Evolutionary conservation across 2,329 filamentous ascomycete species (phyloP).

Genomic region (Sclerotinia trifoliorum): DNA sequence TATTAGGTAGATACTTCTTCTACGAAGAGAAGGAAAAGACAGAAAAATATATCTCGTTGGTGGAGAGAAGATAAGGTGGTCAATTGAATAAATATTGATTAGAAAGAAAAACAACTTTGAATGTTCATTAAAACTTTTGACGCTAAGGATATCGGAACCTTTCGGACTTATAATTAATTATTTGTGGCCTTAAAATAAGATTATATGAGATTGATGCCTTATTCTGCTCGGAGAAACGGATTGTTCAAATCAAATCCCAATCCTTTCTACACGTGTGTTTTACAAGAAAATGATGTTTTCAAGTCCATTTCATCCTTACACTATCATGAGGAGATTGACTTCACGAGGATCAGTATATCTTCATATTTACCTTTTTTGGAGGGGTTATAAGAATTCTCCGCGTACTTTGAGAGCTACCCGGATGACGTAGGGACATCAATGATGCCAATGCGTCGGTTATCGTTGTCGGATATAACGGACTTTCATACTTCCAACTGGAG

Average conservation of each 20-base stretch:
- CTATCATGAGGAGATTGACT: background rate
- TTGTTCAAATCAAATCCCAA: background rate
- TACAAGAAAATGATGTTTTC: background rate
- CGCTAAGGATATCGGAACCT: slow-evolving; percentile 17
- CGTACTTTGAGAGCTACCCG: too few relatives aligned
- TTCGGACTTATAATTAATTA: slow-evolving; percentile 13
- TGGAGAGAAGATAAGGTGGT: slow-evolving; percentile 18
- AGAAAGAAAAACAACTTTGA: slow-evolving; percentile 14
- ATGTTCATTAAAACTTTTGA: slow-evolving; percentile 18
- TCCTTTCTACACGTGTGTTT: background rate
- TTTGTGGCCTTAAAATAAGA: background rate
- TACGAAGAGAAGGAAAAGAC: background rate
- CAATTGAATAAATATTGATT: slow-evolving; percentile 11
- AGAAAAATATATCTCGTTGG: slow-evolving; percentile 13
- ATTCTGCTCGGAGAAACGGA: background rate
- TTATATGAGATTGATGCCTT: background rate
- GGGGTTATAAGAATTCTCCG: background rate
- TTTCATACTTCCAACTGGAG: background rate
- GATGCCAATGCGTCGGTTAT: background rate
- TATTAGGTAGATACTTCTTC: slow-evolving; percentile 18
- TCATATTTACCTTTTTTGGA: background rate
- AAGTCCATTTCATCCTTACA: background rate
- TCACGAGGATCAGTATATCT: slow-evolving; percentile 1
- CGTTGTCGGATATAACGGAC: slow-evolving; percentile 3
- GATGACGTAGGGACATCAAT: background rate